Percentiles rank a stretch among this genome's conserved stretches.
Conservation (phyloP, 305 asterid genomes). For the Striga hermonthica region DNA sequence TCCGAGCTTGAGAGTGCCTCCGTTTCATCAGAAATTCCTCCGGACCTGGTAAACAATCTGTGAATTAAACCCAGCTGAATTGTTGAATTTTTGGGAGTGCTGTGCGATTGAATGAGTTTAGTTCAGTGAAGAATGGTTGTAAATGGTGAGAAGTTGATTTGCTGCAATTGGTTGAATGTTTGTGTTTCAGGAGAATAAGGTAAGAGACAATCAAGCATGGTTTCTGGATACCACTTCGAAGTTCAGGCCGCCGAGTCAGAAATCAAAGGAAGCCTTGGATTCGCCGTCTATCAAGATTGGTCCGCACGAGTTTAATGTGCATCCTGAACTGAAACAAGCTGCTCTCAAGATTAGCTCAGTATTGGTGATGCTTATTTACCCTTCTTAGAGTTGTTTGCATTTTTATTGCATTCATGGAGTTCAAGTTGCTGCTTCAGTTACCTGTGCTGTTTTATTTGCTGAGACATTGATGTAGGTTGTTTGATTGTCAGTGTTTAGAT, state of each 20-base stretch:
- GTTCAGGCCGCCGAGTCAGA: constrained; percentile 67
- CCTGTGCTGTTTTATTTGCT: constrained; percentile 12
- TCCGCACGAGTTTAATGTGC: constrained; percentile 48
- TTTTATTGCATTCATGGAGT: not conserved
- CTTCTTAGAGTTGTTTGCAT: not conserved
- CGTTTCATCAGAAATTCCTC: constrained; percentile 50
- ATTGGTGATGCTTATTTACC: constrained; percentile 45
- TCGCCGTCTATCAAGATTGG: constrained; percentile 57
- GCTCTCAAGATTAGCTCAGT: constrained; percentile 67
- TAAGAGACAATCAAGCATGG: constrained; percentile 77
- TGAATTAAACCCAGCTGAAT: not conserved
- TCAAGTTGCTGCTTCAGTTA: constrained; percentile 18
- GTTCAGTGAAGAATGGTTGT: not conserved
- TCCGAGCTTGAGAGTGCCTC: constrained; percentile 67
- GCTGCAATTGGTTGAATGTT: constrained; percentile 8
- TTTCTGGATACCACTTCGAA: constrained; percentile 49
- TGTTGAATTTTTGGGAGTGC: not conserved
- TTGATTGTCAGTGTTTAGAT: constrained; percentile 63
- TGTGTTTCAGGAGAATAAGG: constrained; percentile 58
- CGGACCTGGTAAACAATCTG: constrained; percentile 46
- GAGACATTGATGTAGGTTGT: constrained; percentile 24
- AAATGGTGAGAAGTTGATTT: constrained; percentile 7
- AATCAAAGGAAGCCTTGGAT: constrained; percentile 78
- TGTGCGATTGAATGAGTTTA: constrained; percentile 16
- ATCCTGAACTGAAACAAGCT: constrained; percentile 54